Conservation (phyloP, 2,329 filamentous ascomycete species). For the Pseudogymnoascus sp. region DNA sequence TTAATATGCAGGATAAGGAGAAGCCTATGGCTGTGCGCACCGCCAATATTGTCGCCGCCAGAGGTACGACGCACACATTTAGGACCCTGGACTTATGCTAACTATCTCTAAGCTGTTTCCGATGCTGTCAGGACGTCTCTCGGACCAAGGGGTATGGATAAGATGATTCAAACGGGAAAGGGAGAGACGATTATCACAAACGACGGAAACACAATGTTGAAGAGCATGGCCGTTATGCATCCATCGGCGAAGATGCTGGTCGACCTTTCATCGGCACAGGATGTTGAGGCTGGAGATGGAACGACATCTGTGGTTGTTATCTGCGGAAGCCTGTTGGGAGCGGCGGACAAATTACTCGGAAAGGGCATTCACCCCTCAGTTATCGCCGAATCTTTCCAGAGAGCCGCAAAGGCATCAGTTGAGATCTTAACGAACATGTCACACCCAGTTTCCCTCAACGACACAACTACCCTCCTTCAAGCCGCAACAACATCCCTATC, state of each 20-base stretch:
- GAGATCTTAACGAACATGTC: conserved; percentile 92
- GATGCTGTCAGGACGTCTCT: conserved; percentile 96
- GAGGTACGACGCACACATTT: conserved; percentile 52
- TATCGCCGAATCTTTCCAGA: conserved; percentile 96
- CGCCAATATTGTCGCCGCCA: conserved; percentile 92
- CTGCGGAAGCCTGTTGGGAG: conserved; percentile 86
- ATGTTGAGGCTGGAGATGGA: conserved; percentile 96
- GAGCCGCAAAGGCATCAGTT: conserved; percentile 83
- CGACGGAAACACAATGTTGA: conserved; percentile 98
- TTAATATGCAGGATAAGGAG: conserved; percentile 64
- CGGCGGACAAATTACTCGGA: conserved; percentile 78
- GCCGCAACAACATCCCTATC: conserved; percentile 94
- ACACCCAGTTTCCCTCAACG: conserved; percentile 79
- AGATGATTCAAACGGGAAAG: conserved; percentile 77
- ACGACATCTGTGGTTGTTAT: conserved; percentile 98
- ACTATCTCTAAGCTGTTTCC: conserved; percentile 62
- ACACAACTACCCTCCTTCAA: conserved; percentile 85
- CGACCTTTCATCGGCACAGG: conserved; percentile 91
- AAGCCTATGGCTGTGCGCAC: conserved; percentile 96
- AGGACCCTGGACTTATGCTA: conserved; percentile 18
- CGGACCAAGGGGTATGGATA: conserved; percentile 71
- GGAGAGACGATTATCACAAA: conserved; percentile 99
- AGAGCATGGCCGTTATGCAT: conserved; percentile 98
- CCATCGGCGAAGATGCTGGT: conserved; percentile 99
- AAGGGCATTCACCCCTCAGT: conserved; percentile 97